Base-by-base conservation (phyloP, 1,284 basidiomycete species). In the Naganishia sp. region DNA sequence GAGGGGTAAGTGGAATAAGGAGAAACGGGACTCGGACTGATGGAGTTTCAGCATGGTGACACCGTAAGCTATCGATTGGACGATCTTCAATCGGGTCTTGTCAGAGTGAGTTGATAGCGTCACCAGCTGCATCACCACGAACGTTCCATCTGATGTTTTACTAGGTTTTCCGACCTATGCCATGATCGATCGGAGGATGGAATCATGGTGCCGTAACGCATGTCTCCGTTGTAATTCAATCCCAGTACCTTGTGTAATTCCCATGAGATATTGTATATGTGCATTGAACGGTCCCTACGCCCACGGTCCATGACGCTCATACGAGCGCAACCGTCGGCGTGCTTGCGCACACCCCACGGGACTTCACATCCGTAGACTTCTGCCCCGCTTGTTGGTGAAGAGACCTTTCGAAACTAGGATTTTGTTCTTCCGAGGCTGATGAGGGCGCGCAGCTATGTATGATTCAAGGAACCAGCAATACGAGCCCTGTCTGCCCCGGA, bases 41-140 rank as follows among this genome's bases (percentile, higher is more conserved):
- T 9, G 39, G 46, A 63, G 55, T n/a, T 55, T 87, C 85, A 65
- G 68, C 68, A 63, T 33, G 87, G 92, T 33, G 92, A 94, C 74
- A 85, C 84, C 61, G 87, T 86, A 31, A 92, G 88, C 71, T 92
- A 94, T 80, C 84, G 90, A 61, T 79, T 94, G 73, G 92, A 95
- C 60, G 93, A 95, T 81, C 77, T 95, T 72, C 94, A 93, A 82
- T 88, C 85, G 72, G 92, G 92, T 13, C 81, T 82, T 53, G 84
- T 93, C 49, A 88, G 89, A 84, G 89, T 90, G 68, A 71, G 82
- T 75, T 10, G 53, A 36, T 7, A 11, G 10, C 31, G 6, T 23
- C 42, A 7, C 9, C 13, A 13, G n/a, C 7, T 50, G 33, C n/a
- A 13, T n/a, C 10, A 7, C 13, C 7, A 16, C 25, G 3, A 5